phyloP scores from a whole-genome alignment of 305 asterid species.

The Fraxinus platypoda region DNA sequence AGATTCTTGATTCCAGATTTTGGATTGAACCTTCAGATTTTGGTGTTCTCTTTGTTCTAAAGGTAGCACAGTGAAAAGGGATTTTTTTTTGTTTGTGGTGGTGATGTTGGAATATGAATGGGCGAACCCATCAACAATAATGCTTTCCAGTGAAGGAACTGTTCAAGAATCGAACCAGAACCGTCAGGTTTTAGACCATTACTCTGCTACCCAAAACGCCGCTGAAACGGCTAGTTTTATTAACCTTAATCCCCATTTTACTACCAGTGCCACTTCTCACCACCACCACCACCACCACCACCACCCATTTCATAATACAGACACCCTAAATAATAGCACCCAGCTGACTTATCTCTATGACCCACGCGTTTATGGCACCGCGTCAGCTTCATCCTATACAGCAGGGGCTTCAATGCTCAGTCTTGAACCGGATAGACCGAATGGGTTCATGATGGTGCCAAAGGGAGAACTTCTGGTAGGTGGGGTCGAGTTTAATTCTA shows the following conservation, averaged over 20 bases:
- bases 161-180: conserved; percentile 34
- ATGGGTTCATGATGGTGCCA: conserved; percentile 62
- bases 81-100: neutral
- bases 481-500: conserved; percentile 35
- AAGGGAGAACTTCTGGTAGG: conserved; percentile 58
- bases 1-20: neutral
- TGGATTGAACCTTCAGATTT: conserved; percentile 17
- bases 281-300: conserved; percentile 11
- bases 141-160: conserved; percentile 35
- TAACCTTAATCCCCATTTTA: conserved; percentile 25
- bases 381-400: conserved; percentile 15
- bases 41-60: conserved; percentile 6
- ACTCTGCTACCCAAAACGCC: neutral
- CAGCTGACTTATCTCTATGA: conserved; percentile 24
- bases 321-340: neutral
- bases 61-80: neutral
- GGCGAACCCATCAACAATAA: conserved; percentile 42
- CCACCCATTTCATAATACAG: conserved; percentile 12
- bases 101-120: conserved; percentile 48
- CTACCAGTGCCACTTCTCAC: neutral
- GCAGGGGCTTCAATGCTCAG: conserved; percentile 28
- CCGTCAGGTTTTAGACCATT: conserved; percentile 32
- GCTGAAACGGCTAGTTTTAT: neutral
- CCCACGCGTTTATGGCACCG: conserved; percentile 28
- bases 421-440: conserved; percentile 32